phyloP scores from a whole-genome alignment of 2,329 filamentous ascomycete genomes.

The Biscogniauxia mediterranea region DNA sequence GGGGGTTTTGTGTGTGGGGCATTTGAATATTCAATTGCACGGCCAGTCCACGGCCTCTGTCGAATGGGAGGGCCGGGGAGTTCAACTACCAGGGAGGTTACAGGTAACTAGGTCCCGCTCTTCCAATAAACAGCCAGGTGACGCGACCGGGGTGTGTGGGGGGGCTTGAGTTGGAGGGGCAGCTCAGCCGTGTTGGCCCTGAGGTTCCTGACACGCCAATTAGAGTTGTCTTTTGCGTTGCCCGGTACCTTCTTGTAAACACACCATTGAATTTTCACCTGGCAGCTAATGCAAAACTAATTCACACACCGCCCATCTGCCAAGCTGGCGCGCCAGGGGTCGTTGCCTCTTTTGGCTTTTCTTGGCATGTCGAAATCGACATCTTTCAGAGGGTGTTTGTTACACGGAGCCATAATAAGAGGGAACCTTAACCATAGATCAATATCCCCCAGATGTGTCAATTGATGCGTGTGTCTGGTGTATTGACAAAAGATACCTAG shows the following conservation, averaged over 20 bases:
- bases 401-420: too few species aligned
- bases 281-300: constrained; percentile 2
- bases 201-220: background rate
- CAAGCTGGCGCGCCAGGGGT: constrained; percentile 18
- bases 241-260: constrained; percentile 13
- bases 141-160: constrained; percentile 1
- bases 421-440: too few species aligned
- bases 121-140: constrained; percentile 7
- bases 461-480: too few species aligned
- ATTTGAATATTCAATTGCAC: constrained; percentile 1
- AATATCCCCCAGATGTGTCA: too few species aligned
- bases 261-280: constrained; percentile 2
- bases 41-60: background rate
- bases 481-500: too few species aligned
- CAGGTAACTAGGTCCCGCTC: constrained; percentile 8
- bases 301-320: constrained; percentile 22
- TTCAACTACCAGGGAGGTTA: background rate
- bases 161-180: constrained; percentile 7
- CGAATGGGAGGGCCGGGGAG: constrained; percentile 3
- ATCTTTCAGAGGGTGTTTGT: background rate
- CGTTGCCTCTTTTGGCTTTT: constrained; percentile 11
- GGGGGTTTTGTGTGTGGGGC: constrained; percentile 15
- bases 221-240: constrained; percentile 1
- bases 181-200: constrained; percentile 8
- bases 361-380: background rate